Evolutionary conservation across 2,329 filamentous ascomycete genomes (phyloP).

Genomic region (Ceratocystis alfenasii): DNA sequence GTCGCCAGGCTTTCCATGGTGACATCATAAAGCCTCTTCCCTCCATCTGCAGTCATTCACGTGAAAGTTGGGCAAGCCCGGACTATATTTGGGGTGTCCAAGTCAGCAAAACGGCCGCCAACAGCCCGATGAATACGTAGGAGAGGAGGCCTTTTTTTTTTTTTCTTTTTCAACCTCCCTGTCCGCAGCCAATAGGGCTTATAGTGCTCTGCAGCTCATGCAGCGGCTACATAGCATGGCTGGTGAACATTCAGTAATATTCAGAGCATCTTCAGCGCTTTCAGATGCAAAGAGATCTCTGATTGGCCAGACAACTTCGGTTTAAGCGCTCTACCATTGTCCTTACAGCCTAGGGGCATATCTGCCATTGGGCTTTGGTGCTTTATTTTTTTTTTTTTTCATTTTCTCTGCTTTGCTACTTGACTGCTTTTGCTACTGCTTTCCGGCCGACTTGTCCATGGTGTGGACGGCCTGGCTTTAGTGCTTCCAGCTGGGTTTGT

Average conservation of each 20-base stretch:
- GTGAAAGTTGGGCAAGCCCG: too few species aligned
- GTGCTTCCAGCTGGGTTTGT: background rate
- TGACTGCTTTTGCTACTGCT: background rate
- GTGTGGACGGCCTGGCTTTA: background rate
- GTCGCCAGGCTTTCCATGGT: background rate
- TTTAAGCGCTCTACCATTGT: background rate
- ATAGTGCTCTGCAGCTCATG: too few species aligned
- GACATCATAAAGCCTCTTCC: background rate
- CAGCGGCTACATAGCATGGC: background rate
- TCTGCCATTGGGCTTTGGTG: conserved; percentile 24
- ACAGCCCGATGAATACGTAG: too few species aligned
- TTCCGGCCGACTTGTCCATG: background rate
- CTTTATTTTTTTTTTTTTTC: conserved; percentile 21
- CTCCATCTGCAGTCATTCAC: too few species aligned
- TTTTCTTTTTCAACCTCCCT: too few species aligned
- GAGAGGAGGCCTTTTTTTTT: too few species aligned
- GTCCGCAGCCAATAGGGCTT: too few species aligned
- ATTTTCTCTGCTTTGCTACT: background rate
- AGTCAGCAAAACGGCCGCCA: too few species aligned
- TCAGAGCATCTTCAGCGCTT: background rate
- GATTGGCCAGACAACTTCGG: background rate
- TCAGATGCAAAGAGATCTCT: background rate
- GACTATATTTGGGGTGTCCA: too few species aligned
- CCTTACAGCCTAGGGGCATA: too few species aligned
- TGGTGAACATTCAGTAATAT: background rate